A percentile compares a stretch with the other conserved stretches of the same genome.
Conservation (phyloP, 1,139 yeast species). For the Blastobotrys aristatus region DNA sequence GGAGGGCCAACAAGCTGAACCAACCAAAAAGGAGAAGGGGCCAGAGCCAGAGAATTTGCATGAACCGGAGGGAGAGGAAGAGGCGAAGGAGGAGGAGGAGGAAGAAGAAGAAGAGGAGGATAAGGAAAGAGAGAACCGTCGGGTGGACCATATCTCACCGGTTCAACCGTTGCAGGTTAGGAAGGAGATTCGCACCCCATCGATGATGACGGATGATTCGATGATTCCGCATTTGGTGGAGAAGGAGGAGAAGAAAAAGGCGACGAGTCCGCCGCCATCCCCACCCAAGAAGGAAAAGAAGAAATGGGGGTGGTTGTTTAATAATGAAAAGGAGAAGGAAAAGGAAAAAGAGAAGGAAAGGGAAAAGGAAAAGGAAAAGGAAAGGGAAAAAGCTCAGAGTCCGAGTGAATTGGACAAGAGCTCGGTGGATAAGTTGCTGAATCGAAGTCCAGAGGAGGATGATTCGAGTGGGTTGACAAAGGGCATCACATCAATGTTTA, state of each 20-base stretch:
- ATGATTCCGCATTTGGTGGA: no score
- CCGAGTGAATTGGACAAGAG: slow-evolving; percentile 8
- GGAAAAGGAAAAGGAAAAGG: slow-evolving; percentile 7
- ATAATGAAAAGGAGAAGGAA: slow-evolving; percentile 9
- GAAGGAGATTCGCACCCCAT: not conserved
- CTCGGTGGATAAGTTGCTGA: slow-evolving; percentile 18
- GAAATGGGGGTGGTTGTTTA: slow-evolving; percentile 27
- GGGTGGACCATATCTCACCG: no score
- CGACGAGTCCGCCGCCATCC: not conserved
- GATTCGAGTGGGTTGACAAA: slow-evolving; percentile 10
- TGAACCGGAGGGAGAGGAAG: no score
- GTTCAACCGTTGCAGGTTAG: slow-evolving; percentile 2
- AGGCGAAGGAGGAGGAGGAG: not conserved
- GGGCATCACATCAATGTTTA: slow-evolving; percentile 22
- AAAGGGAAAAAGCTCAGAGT: slow-evolving; percentile 3
- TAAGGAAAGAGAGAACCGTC: not conserved
- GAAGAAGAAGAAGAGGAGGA: not conserved
- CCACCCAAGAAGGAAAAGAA: slow-evolving; percentile 19
- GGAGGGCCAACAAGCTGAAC: not conserved
- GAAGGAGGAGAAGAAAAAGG: no score
- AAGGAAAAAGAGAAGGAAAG: not conserved
- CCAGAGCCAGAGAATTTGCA: not conserved
- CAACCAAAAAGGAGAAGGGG: not conserved
- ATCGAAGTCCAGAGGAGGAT: slow-evolving; percentile 16
- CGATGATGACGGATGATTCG: no score